These are phyloP conservation scores for Fusarium sacchari DNA, from an alignment of 2,329 filamentous ascomycete species.

Conservation along the genomic window DNA sequence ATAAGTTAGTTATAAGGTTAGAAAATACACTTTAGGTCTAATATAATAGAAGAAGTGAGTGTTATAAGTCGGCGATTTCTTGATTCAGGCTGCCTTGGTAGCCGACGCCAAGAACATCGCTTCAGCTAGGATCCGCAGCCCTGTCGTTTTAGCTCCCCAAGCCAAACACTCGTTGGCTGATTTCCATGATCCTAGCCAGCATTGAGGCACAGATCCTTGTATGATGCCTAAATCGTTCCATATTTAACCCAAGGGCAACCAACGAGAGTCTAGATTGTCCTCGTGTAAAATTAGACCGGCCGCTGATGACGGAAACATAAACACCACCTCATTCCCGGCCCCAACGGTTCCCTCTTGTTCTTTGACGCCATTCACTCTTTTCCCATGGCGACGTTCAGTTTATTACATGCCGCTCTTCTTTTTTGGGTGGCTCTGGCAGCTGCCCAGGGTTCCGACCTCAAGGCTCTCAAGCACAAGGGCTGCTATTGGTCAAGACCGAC, in stretches of 20 bases:
- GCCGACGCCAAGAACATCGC: background rate
- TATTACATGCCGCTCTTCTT: background rate
- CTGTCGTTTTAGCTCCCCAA: background rate
- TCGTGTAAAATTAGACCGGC: background rate
- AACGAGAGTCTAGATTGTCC: background rate
- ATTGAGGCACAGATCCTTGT: slow-evolving; percentile 10
- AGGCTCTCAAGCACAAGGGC: background rate
- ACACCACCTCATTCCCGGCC: slow-evolving; percentile 5
- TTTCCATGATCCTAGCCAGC: background rate
- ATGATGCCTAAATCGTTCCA: slow-evolving; percentile 17
- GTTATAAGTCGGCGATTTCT: background rate
- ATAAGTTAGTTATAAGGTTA: too few species aligned
- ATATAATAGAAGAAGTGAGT: too few species aligned
- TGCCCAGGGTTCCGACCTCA: background rate
- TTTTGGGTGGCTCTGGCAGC: slow-evolving; percentile 11
- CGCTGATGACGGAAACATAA: slow-evolving; percentile 9
- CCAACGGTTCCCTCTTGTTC: background rate
- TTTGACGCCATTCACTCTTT: background rate
- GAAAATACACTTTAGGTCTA: too few species aligned
- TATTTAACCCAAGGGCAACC: background rate
- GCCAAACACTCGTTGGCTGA: slow-evolving; percentile 1
- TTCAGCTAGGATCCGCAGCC: slow-evolving; percentile 14
- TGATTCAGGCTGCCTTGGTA: background rate
- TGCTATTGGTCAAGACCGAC: background rate
- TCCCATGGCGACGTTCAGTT: slow-evolving; percentile 6